Base-by-base conservation (phyloP, 129 eudicot species). In the Pseudognaphalium luteoalbum region DNA sequence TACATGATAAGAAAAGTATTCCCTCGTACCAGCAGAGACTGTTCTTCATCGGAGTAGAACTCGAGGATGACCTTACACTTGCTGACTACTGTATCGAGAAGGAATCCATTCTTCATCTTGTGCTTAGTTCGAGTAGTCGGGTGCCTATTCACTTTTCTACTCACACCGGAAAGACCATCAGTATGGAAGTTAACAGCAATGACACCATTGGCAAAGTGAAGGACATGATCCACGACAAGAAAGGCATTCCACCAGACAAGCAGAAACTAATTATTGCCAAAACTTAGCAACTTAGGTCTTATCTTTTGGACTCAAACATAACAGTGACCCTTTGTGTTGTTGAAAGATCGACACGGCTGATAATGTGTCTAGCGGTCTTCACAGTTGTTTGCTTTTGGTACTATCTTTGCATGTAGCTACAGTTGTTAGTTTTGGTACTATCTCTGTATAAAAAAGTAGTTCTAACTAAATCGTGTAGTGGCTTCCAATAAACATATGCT, bases 11-110 rank as follows among this genome's bases (percentile, higher is more conserved):
- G 60, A 54, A 17, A 54, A 7, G 5, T 16, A 16, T 14, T 15
- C 60, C 22, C 17, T 17, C 22, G 4, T 15, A 4, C 8, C 60
- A 54, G 22, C 60, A 54, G 19, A 54, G 60, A 8, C 60, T 54
- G 60, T 54, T 16, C 60, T 54, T 54, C 60, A 22, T 54, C 15
- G 60, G 22, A 54, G 19, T 7, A 54, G 20, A 54, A 20, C 60
- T 54, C 8, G 8, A 54, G 60, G 22, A 54, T 7, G 60, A 19
- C 19, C 60, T 3, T 54, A 54, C 60, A n/a, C 22, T 54, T 54
- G 60, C 66, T 20, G 66, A 72, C 11, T 72, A 56, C 25, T 21
- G 30, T 59, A 72, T 72, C 12, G 39, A 56, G 66, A 72, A 72
- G 19, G 76, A 56, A 30, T 72, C 66, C 12, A 56, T 66, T 0